phyloP scores from a whole-genome alignment of 371 early-diverging fungal species.

The Rhizopus microsporus region DNA sequence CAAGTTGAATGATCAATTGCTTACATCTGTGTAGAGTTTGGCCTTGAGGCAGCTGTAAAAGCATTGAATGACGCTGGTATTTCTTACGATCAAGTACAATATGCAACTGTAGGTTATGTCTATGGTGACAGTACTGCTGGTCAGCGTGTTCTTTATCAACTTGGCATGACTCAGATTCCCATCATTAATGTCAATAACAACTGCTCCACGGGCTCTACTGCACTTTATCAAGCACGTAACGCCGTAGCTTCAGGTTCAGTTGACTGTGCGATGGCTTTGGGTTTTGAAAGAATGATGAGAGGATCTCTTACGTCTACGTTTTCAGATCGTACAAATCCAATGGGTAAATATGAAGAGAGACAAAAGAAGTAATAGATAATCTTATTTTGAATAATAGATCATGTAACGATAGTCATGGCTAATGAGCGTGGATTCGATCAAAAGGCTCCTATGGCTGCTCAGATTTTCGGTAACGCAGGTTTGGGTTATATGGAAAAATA shows the following conservation, averaged over 20 bases:
- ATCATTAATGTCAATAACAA: constrained; percentile 79
- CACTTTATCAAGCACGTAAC: constrained; percentile 72
- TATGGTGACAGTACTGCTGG: constrained; percentile 76
- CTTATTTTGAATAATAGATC: constrained; percentile 40
- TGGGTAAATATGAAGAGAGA: constrained; percentile 50
- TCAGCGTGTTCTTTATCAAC: constrained; percentile 72
- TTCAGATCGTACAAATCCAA: constrained; percentile 67
- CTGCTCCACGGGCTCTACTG: constrained; percentile 79
- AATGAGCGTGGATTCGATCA: constrained; percentile 60
- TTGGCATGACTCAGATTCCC: constrained; percentile 70
- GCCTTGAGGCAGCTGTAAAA: constrained; percentile 73
- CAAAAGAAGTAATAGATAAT: neutral
- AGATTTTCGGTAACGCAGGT: constrained; percentile 81
- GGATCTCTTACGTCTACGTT: constrained; percentile 61
- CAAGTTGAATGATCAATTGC: neutral
- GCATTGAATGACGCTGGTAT: constrained; percentile 72
- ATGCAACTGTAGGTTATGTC: constrained; percentile 63
- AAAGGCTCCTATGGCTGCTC: constrained; percentile 67
- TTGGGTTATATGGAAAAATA: constrained; percentile 70
- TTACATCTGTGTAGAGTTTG: constrained; percentile 52
- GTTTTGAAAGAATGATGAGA: constrained; percentile 77
- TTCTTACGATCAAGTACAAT: constrained; percentile 68
- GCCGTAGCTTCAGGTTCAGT: constrained; percentile 65
- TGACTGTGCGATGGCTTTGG: constrained; percentile 78
- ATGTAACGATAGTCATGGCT: constrained; percentile 55